These are phyloP conservation scores for Pseudocercospora eumusae DNA, from an alignment of 2,329 filamentous ascomycete genomes.

Conservation along the genomic window DNA sequence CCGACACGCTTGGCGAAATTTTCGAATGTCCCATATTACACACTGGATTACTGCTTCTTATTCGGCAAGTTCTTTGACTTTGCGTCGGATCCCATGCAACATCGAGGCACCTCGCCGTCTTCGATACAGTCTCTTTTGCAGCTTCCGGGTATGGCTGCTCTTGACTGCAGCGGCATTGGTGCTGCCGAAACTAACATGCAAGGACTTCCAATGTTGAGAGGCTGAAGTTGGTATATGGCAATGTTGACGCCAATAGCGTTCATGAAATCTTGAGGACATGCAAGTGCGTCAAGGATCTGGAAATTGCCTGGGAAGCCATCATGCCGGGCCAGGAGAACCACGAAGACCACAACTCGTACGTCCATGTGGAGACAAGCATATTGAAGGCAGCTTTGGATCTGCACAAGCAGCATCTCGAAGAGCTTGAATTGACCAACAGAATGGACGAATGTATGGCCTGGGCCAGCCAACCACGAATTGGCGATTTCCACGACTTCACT, in stretches of 20 bases:
- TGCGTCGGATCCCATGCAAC: neutral
- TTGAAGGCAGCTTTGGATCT: too few relatives aligned
- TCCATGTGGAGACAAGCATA: too few relatives aligned
- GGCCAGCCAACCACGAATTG: too few relatives aligned
- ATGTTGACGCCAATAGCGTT: neutral
- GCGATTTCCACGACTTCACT: too few relatives aligned
- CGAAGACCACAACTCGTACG: neutral
- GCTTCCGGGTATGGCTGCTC: too few relatives aligned
- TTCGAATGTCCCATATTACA: neutral
- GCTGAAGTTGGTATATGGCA: slow-evolving; percentile 1
- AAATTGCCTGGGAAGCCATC: slow-evolving; percentile 6
- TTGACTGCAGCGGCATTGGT: too few relatives aligned
- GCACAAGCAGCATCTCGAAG: too few relatives aligned
- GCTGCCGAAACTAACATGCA: too few relatives aligned
- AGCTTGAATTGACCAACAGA: too few relatives aligned
- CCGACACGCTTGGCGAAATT: neutral
- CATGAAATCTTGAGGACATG: neutral
- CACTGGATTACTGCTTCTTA: neutral
- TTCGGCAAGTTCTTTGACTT: neutral
- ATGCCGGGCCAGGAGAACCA: slow-evolving; percentile 6
- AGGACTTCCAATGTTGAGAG: neutral
- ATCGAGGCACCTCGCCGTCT: neutral
- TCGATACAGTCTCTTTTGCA: neutral
- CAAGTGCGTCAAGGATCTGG: neutral
- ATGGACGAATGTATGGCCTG: too few relatives aligned